phyloP scores from a whole-genome alignment of 176 grass and related monocot species.

The Stipa capillata region DNA sequence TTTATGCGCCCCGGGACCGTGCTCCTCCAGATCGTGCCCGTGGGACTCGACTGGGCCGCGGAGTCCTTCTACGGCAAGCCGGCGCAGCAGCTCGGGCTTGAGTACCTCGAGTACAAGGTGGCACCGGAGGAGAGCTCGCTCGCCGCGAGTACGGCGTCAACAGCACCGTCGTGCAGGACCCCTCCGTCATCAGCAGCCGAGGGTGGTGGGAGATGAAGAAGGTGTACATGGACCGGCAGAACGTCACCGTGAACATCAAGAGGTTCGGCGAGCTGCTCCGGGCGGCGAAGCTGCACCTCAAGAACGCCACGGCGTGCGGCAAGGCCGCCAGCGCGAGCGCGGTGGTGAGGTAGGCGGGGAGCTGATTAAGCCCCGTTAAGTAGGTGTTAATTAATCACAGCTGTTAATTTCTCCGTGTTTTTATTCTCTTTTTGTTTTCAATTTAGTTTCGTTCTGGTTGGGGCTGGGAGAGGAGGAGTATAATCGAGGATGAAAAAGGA shows the following conservation, averaged over 20 bases:
- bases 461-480: background rate
- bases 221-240: slow-evolving; percentile 93
- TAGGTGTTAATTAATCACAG: slow-evolving; percentile 45
- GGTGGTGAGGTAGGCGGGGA: slow-evolving; percentile 31
- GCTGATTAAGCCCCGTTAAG: slow-evolving; percentile 8
- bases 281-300: slow-evolving; percentile 34
- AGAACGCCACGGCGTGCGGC: slow-evolving; percentile 25
- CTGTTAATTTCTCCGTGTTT: background rate
- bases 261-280: slow-evolving; percentile 62
- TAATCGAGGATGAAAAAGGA: slow-evolving; percentile 27
- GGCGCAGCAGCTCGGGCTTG: slow-evolving; percentile 61
- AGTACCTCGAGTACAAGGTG: slow-evolving; percentile 82
- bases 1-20: slow-evolving; percentile 73
- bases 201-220: slow-evolving; percentile 98
- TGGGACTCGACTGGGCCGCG: slow-evolving; percentile 86
- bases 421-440: background rate
- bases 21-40: slow-evolving; percentile 84
- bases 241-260: slow-evolving; percentile 74
- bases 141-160: slow-evolving; percentile 53
- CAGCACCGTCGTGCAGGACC: slow-evolving; percentile 59
- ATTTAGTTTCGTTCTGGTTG: slow-evolving; percentile 17
- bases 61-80: slow-evolving; percentile 90
- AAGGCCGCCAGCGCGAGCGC: no score
- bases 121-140: slow-evolving; percentile 82
- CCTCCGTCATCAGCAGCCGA: slow-evolving; percentile 62